Evolutionary conservation across 2,329 filamentous ascomycete genomes (phyloP), one percentile per base, ranked within the genome.

Genomic region (Colletotrichum sp.): DNA sequence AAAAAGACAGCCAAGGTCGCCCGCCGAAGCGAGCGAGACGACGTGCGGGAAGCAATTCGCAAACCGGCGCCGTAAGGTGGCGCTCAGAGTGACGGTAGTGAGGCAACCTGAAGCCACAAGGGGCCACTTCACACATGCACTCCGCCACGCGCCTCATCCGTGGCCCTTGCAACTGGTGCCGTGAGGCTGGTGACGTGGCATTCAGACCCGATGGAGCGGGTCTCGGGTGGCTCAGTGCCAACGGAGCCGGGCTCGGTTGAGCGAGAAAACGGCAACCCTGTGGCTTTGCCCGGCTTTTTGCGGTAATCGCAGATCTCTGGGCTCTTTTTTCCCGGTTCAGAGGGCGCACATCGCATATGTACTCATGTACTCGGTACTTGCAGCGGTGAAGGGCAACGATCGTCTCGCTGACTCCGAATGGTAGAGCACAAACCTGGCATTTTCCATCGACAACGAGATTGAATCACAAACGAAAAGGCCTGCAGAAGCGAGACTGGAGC

Each of bases 131-230:
- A 60, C 32, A 65, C 48, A 70, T 72, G 75, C 62, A 76, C 77
- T 78, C 72, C 77, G 77, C 77, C 77, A 78, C 77, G 77, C 71
- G 75, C 71, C 75, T 77, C 75, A 72, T 61, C 75, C 75, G 71
- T 22, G 34, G 22, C 32, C 58, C 58, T 43, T 71, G 64, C 32
- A 58, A 25, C 52, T 66, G 56, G 30, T 28, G 43, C 43, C 30
- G 28, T 77, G 75, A 78, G 77, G 77, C 77, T 77, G 72, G 75
- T 78, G 77, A 78, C 77, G 77, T 78, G 77, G 77, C 77, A 71
- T 25, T 62, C 64, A 36, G 66, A 39, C 52, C 48, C 62, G 64
- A 43, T n/a, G 15, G 56, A 36, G 58, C 58, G 74, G 74, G 74
- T 69, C 70, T 69, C 65, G 43, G 70, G 70, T 76, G 74, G 71